phyloP scores from a whole-genome alignment of 2,329 filamentous ascomycete species.

The Lachnellula willkommii region DNA sequence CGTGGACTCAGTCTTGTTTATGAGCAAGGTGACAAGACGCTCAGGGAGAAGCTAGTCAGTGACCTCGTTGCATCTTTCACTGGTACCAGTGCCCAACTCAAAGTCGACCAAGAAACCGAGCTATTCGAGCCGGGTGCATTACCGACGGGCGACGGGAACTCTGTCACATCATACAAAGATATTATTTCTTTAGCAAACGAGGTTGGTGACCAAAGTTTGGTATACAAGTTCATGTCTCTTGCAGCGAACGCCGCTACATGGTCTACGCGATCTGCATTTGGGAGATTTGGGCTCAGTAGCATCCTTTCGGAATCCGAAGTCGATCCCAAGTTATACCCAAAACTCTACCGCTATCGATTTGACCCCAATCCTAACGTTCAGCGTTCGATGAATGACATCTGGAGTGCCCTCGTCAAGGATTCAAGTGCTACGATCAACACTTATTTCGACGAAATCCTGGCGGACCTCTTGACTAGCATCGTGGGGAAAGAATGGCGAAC shows the following conservation, averaged over 20 bases:
- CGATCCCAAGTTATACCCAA: slow-evolving; percentile 92
- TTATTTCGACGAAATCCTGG: slow-evolving; percentile 84
- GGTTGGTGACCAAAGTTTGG: slow-evolving; percentile 90
- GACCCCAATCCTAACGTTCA: slow-evolving; percentile 93
- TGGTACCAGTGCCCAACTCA: slow-evolving; percentile 66
- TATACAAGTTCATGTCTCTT: slow-evolving; percentile 97
- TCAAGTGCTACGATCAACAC: slow-evolving; percentile 67
- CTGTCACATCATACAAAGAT: slow-evolving; percentile 94
- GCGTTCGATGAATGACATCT: slow-evolving; percentile 95
- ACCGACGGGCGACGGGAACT: slow-evolving; percentile 82
- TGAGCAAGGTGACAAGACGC: slow-evolving; percentile 75
- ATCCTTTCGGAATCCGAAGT: slow-evolving; percentile 84
- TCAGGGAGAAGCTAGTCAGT: slow-evolving; percentile 77
- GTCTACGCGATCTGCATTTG: slow-evolving; percentile 95
- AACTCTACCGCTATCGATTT: slow-evolving; percentile 89
- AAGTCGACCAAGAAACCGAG: slow-evolving; percentile 85
- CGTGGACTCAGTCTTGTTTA: slow-evolving; percentile 89
- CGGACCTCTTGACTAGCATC: slow-evolving; percentile 79
- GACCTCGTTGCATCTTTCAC: slow-evolving; percentile 89
- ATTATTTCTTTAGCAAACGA: slow-evolving; percentile 95
- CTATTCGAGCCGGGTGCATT: slow-evolving; percentile 87
- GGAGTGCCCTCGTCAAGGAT: slow-evolving; percentile 93
- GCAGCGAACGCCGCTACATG: slow-evolving; percentile 94
- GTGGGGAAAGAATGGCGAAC: slow-evolving; percentile 90
- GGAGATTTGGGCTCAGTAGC: slow-evolving; percentile 84